Conservation (phyloP, 1,139 yeast genomes). For the Yamadazyma jaroonii region DNA sequence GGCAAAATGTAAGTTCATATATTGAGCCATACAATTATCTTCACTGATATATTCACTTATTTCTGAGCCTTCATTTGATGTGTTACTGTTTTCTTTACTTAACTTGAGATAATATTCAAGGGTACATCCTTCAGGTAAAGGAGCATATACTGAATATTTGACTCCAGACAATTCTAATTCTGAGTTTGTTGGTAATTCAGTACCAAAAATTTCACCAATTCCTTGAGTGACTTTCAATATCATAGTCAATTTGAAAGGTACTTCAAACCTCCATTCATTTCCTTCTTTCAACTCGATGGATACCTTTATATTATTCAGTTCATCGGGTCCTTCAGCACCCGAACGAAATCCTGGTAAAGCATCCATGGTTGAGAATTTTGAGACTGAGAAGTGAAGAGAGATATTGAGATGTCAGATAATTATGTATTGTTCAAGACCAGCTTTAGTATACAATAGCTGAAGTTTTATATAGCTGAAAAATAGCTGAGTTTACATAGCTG, state of each 20-base stretch:
- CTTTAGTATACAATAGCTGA: constrained; percentile 4
- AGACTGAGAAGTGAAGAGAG: neutral
- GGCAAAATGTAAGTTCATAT: constrained; percentile 72
- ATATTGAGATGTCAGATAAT: neutral
- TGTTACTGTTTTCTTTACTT: constrained; percentile 35
- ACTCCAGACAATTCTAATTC: constrained; percentile 59
- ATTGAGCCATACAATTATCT: constrained; percentile 64
- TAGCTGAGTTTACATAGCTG: constrained; percentile 4
- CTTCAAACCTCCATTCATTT: constrained; percentile 86
- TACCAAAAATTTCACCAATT: constrained; percentile 86
- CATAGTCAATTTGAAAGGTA: constrained; percentile 55
- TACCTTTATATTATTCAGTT: constrained; percentile 6
- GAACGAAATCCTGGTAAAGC: constrained; percentile 26
- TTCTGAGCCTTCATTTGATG: constrained; percentile 30
- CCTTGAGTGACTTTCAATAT: constrained; percentile 63
- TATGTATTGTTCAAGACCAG: constrained; percentile 5
- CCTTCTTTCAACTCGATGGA: constrained; percentile 13
- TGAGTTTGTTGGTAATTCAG: constrained; percentile 76
- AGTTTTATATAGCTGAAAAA: too few relatives aligned
- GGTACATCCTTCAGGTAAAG: constrained; percentile 48
- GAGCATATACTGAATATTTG: constrained; percentile 62
- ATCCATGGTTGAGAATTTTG: constrained; percentile 10
- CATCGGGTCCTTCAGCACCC: constrained; percentile 9
- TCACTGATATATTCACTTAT: constrained; percentile 63
- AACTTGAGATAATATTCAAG: constrained; percentile 50